A percentile compares a stretch with the other conserved stretches of the same genome.
Evolutionary conservation across 768 basidiomycete species (phyloP).

Genomic region (Multifurca ochricompacta): DNA sequence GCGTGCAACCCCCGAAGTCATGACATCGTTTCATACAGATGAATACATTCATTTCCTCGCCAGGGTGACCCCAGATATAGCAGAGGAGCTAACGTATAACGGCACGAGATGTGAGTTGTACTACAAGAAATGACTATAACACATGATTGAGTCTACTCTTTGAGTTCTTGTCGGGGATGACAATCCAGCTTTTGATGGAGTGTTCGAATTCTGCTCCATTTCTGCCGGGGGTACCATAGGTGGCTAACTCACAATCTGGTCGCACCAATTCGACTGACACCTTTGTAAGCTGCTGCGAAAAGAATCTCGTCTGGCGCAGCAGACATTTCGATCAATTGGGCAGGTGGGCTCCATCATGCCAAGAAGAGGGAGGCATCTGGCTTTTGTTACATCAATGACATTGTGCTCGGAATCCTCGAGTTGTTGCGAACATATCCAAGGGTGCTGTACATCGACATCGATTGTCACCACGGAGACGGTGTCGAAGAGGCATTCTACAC

Average conservation of each 20-base stretch:
- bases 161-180: constrained; percentile 74
- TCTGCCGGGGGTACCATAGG: constrained; percentile 94
- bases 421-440: constrained; percentile 78
- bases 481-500: constrained; percentile 99
- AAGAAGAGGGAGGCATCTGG: constrained; percentile 97
- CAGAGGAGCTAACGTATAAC: constrained; percentile 74
- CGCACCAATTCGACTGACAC: not conserved
- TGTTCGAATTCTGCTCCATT: constrained; percentile 96
- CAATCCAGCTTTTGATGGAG: constrained; percentile 92
- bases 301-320: constrained; percentile 71
- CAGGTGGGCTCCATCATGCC: constrained; percentile 97
- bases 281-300: constrained; percentile 63
- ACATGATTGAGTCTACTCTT: not conserved
- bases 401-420: constrained; percentile 90
- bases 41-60: constrained; percentile 93
- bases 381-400: constrained; percentile 99
- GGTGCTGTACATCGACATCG: constrained; percentile 96
- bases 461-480: constrained; percentile 97
- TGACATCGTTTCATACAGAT: constrained; percentile 97
- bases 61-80: constrained; percentile 86
- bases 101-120: constrained; percentile 73
- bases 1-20: constrained; percentile 33
- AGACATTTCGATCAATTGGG: constrained; percentile 91
- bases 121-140: not conserved
- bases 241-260: constrained; percentile 23